Percentiles rank a stretch among this genome's conserved stretches.
These are phyloP conservation scores for Chlamydomonas sp. DNA, from an alignment of 139 green algal species.

Conservation along the genomic window DNA sequence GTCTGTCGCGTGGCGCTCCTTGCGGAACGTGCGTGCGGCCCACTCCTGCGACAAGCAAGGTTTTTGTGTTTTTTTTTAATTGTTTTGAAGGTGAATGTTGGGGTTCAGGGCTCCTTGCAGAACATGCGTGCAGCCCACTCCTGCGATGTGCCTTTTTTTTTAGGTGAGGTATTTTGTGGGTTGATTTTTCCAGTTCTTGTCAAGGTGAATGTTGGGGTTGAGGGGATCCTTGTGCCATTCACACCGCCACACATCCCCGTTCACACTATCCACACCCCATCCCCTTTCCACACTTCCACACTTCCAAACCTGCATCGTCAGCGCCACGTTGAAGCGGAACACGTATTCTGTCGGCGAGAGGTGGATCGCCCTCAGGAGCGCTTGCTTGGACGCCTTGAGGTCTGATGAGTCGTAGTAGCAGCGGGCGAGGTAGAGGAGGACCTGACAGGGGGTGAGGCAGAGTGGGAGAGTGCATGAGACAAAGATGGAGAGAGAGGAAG, in stretches of 20 bases:
- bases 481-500: too few relatives aligned
- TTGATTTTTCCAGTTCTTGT: too few relatives aligned
- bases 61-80: neutral
- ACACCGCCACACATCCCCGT: too few relatives aligned
- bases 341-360: constrained; percentile 56
- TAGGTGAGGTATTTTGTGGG: too few relatives aligned
- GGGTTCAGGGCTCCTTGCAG: too few relatives aligned
- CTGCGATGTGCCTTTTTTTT: too few relatives aligned
- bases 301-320: constrained; percentile 75
- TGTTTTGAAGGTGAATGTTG: neutral
- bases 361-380: constrained; percentile 68
- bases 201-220: neutral
- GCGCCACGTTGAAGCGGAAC: constrained; percentile 70
- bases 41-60: constrained; percentile 68
- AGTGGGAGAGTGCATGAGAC: too few relatives aligned
- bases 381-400: constrained; percentile 46
- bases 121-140: too few relatives aligned
- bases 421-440: constrained; percentile 58
- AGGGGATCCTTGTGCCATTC: neutral
- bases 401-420: constrained; percentile 70
- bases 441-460: too few relatives aligned
- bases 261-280: constrained; percentile 7
- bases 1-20: constrained; percentile 39
- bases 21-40: constrained; percentile 52
- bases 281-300: too few relatives aligned